Percentiles rank a stretch among this genome's conserved stretches.
phyloP scores from a whole-genome alignment of 768 basidiomycete species.

The Lentinus tigrinus region DNA sequence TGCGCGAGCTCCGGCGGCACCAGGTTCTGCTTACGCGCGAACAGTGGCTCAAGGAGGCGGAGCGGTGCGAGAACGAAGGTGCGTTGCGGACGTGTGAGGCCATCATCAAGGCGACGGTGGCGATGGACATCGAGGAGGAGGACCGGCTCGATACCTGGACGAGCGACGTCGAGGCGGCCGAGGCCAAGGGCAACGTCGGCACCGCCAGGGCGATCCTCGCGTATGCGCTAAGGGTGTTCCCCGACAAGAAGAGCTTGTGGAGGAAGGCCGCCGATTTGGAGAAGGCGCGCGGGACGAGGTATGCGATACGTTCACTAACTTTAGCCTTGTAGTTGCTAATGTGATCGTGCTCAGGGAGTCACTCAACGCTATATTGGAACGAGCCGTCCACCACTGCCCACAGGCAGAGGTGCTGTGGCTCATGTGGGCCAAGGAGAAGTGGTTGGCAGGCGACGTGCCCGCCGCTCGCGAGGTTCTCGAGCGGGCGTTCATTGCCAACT shows the following conservation, averaged over 20 bases:
- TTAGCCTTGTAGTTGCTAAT: neutral
- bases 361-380: conserved; percentile 75
- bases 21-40: conserved; percentile 85
- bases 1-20: conserved; percentile 73
- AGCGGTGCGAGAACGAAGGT: conserved; percentile 84
- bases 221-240: conserved; percentile 88
- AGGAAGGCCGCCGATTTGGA: conserved; percentile 90
- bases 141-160: conserved; percentile 89
- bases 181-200: conserved; percentile 69
- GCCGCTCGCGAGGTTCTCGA: conserved; percentile 90
- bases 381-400: conserved; percentile 88
- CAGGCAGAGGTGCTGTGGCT: conserved; percentile 97
- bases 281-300: conserved; percentile 85
- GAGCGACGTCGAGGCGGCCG: conserved; percentile 84
- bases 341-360: conserved; percentile 52
- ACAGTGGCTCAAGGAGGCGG: conserved; percentile 96
- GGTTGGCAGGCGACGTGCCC: conserved; percentile 85
- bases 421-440: conserved; percentile 98
- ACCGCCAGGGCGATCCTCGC: conserved; percentile 88
- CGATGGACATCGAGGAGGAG: conserved; percentile 94
- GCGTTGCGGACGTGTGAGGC: conserved; percentile 87
- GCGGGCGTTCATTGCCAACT: conserved; percentile 89
- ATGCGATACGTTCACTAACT: conserved; percentile 20
- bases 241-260: conserved; percentile 86
- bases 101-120: conserved; percentile 91